Conservation (phyloP, 2,329 filamentous ascomycete species). For the Colletotrichum gloeosporioides region DNA sequence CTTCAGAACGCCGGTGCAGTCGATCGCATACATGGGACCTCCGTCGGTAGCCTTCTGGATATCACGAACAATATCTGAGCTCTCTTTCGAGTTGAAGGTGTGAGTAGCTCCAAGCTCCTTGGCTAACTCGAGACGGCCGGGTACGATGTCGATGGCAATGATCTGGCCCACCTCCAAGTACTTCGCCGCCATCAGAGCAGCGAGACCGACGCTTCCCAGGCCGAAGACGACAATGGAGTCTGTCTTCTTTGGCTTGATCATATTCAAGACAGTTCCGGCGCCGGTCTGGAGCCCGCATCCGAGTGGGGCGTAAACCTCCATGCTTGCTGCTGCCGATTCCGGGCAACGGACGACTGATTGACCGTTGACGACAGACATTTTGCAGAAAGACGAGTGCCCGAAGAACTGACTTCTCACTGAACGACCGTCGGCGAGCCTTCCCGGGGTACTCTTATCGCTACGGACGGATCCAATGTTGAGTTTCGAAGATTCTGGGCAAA, state of each 20-base stretch:
- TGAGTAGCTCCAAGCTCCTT: slow-evolving; percentile 95
- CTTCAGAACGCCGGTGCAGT: slow-evolving; percentile 95
- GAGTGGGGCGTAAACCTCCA: slow-evolving; percentile 58
- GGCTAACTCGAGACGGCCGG: slow-evolving; percentile 87
- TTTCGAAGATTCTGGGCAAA: slow-evolving; percentile 56
- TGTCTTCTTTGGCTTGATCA: slow-evolving; percentile 88
- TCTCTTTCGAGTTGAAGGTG: slow-evolving; percentile 91
- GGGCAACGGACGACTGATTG: slow-evolving; percentile 91
- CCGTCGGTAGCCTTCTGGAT: slow-evolving; percentile 97
- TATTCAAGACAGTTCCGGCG: slow-evolving; percentile 93
- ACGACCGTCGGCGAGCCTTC: slow-evolving; percentile 92
- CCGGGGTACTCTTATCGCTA: slow-evolving; percentile 77
- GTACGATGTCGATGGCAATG: slow-evolving; percentile 79
- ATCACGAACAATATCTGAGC: slow-evolving; percentile 82
- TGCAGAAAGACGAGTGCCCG: slow-evolving; percentile 97
- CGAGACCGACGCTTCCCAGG: slow-evolving; percentile 93
- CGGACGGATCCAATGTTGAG: slow-evolving; percentile 81
- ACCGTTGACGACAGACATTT: slow-evolving; percentile 97
- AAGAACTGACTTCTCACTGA: slow-evolving; percentile 92
- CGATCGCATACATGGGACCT: slow-evolving; percentile 97
- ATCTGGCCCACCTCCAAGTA: slow-evolving; percentile 81
- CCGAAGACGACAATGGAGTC: slow-evolving; percentile 92
- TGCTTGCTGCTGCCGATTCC: slow-evolving; percentile 97
- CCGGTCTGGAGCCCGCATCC: slow-evolving; percentile 99
- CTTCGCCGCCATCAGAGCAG: slow-evolving; percentile 88